phyloP scores from a whole-genome alignment of 2,329 filamentous ascomycete genomes.

The Arthrobotrys entomopaga region DNA sequence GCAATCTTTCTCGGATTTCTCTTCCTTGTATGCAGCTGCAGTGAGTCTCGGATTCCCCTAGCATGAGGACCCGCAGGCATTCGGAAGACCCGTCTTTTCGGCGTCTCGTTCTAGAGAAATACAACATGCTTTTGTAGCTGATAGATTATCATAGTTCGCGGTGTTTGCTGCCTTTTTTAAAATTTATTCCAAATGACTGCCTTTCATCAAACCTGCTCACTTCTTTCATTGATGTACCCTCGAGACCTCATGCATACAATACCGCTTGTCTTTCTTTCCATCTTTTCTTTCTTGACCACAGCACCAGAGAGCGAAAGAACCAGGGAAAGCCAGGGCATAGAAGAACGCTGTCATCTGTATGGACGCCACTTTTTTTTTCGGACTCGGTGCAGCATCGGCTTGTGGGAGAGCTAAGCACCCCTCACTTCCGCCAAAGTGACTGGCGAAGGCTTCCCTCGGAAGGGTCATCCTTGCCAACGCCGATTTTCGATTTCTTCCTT shows the following conservation, averaged over 20 bases:
- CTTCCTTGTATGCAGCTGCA: too few species aligned
- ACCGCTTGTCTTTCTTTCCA: too few species aligned
- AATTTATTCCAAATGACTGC: too few species aligned
- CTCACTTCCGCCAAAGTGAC: constrained; percentile 41
- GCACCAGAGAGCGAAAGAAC: background rate
- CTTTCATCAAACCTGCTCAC: too few species aligned
- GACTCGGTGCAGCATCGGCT: constrained; percentile 17
- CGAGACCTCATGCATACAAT: too few species aligned
- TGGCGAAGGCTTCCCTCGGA: constrained; percentile 37
- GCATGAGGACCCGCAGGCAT: constrained; percentile 36
- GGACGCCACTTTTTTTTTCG: constrained; percentile 23
- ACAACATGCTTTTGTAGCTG: too few species aligned
- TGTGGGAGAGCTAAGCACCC: constrained; percentile 29
- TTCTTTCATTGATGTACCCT: too few species aligned
- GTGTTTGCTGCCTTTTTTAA: too few species aligned
- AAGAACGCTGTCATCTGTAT: constrained; percentile 1
- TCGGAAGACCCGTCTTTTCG: constrained; percentile 48
- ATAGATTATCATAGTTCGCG: too few species aligned
- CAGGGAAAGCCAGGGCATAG: background rate
- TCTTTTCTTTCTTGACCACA: background rate
- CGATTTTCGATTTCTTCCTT: constrained; percentile 53
- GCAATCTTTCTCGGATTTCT: too few species aligned
- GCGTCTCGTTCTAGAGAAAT: constrained; percentile 23
- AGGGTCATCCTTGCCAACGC: constrained; percentile 53
- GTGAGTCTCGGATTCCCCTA: constrained; percentile 33